Conservation (phyloP, 306 rosid species). For the Acacia acuminata region DNA sequence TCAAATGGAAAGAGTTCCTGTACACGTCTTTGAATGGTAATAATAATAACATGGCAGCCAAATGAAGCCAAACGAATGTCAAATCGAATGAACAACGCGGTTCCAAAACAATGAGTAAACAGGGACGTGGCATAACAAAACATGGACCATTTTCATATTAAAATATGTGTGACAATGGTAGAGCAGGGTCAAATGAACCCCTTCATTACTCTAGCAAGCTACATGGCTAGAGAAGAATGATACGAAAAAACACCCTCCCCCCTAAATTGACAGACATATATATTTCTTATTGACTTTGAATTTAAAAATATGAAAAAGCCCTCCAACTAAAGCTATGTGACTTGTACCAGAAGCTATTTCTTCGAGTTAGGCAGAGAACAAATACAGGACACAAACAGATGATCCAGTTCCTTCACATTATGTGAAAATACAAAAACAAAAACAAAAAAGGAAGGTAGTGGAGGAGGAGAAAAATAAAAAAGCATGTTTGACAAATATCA, state of each 20-base stretch:
- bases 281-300: constrained; percentile 38
- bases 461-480: constrained; percentile 17
- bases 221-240: neutral
- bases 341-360: constrained; percentile 40
- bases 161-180: too few species aligned
- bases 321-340: constrained; percentile 31
- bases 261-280: neutral
- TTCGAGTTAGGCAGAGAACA: constrained; percentile 21
- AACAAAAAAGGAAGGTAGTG: neutral
- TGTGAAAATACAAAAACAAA: neutral
- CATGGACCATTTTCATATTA: neutral
- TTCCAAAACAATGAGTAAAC: too few species aligned
- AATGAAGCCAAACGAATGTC: neutral
- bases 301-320: constrained; percentile 4
- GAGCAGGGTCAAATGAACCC: neutral
- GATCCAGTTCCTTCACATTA: neutral
- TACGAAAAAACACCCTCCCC: neutral
- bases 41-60: neutral
- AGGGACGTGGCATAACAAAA: neutral
- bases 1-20: too few species aligned
- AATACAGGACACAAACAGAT: constrained; percentile 11
- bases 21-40: too few species aligned
- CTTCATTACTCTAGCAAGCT: neutral
- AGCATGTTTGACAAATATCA: constrained; percentile 39
- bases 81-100: neutral